Conservation (phyloP, 2,329 filamentous ascomycete species). For the Phaeosphaeria sp. region DNA sequence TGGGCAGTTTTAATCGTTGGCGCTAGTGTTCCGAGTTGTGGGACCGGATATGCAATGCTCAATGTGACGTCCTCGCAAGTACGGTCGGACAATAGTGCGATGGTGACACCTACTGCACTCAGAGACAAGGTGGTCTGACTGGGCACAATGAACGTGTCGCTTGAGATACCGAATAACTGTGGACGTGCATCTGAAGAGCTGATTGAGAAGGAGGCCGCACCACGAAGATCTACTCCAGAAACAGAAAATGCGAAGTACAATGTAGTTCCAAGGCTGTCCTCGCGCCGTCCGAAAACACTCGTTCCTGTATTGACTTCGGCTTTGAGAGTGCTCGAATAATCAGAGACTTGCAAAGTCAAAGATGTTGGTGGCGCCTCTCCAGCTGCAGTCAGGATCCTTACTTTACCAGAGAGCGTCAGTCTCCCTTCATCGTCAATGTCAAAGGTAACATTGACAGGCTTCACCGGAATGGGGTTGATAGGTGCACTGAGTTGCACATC, state of each 20-base stretch:
- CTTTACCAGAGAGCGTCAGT: background rate
- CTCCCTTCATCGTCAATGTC: background rate
- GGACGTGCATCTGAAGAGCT: background rate
- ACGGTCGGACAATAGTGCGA: background rate
- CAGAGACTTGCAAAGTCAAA: background rate
- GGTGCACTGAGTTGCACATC: constrained; percentile 1
- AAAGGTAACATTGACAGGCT: background rate
- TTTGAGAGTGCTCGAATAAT: background rate
- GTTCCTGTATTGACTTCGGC: background rate
- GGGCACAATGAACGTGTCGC: background rate
- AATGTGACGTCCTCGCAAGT: background rate
- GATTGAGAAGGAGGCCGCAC: background rate
- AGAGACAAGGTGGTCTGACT: background rate
- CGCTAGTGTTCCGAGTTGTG: background rate
- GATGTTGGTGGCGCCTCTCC: background rate
- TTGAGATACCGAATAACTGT: background rate
- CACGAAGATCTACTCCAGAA: background rate
- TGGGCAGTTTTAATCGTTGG: background rate
- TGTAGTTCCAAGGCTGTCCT: background rate
- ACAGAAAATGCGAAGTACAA: background rate
- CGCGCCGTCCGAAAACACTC: background rate
- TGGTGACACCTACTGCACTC: background rate
- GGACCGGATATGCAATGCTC: background rate
- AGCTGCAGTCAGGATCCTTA: background rate
- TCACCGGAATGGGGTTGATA: background rate